Base-by-base conservation (phyloP, 176 grass and related monocot genomes). In the Triticum timopheevii region DNA sequence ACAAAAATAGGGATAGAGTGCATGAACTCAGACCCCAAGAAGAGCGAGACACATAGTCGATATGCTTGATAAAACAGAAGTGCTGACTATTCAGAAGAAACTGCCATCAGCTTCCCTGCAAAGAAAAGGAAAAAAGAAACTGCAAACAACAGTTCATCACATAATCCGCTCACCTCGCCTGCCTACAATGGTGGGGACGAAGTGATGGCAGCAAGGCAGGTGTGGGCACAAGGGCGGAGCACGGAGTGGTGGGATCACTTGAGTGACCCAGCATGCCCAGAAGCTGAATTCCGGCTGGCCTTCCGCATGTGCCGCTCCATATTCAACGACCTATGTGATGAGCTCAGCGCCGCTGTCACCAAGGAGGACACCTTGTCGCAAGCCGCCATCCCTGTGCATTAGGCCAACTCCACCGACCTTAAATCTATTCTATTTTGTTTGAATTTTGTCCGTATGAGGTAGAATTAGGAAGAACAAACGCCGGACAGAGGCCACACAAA, bases 261-360 rank as follows among this genome's bases (percentile, higher is more conserved):
- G 61, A 86, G 65, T 35, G 69, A 19, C 34, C 78, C 79, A 7
- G 84, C 88, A 11, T 76, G 92, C 78, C 84, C 91, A 17, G 91
- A 91, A 20, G 73, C 17, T 0, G 89, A 93, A n/a, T 96, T 96
- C 82, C 91, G 92, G 49, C 73, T 62, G 6, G 89, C 84, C 22
- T 96, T 96, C 86, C 89, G 94, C 65, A 96, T 96, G 94, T 85
- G 54, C 6, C 91, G 78, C 2, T 61, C 84, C 12, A 91, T 87
- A 27, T 91, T 93, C 10, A 81, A 86, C 56, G 61, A 68, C 87
- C 44, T 96, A 36, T 36, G 91, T 39, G 79, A 90, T 8, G 87
- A 87, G 79, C 83, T 96, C 10, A 25, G 73, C 11, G 38, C 81
- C 11, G 67, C 91, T 19, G 45, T 93, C 35, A 62, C 87, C 10